A percentile compares a stretch with the other conserved stretches of the same genome.
Evolutionary conservation across 1,139 yeast genomes (phyloP).

Genomic region (Hyphopichia khmerensis): DNA sequence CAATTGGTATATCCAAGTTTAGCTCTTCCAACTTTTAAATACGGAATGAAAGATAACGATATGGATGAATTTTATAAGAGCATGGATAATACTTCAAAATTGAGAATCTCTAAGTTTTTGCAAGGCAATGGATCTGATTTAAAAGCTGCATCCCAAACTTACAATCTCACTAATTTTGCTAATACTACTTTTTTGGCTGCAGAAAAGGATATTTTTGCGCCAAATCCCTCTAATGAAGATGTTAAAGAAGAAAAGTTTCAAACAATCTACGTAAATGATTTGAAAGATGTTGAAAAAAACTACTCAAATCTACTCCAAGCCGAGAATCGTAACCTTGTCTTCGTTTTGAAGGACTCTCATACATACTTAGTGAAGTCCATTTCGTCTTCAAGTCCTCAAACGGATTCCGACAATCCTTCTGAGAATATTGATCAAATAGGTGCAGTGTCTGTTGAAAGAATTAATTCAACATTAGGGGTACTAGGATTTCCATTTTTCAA

Average conservation of each 20-base stretch:
- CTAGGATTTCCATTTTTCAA: background rate
- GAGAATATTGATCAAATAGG: constrained; percentile 8
- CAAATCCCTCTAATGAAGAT: background rate
- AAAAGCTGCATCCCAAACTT: no score
- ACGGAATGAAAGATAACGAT: no score
- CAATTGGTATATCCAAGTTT: no score
- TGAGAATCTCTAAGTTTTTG: no score
- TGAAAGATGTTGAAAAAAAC: constrained; percentile 3
- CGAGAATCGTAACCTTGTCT: constrained; percentile 5
- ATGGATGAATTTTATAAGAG: no score
- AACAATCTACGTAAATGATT: background rate
- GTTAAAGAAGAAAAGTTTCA: background rate
- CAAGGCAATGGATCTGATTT: no score
- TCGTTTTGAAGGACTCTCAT: constrained; percentile 8
- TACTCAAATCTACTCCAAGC: constrained; percentile 1
- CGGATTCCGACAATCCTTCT: background rate
- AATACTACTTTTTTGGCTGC: background rate
- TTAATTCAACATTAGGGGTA: background rate
- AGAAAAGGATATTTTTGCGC: background rate
- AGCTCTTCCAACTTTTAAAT: no score
- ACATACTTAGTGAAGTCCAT: constrained; percentile 7
- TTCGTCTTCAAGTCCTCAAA: background rate
- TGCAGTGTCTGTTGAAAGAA: background rate
- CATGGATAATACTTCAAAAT: no score
- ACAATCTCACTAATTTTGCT: no score